These are phyloP conservation scores for Hymenochaete sp. DNA, from an alignment of 1,284 basidiomycete genomes.

Conservation along the genomic window DNA sequence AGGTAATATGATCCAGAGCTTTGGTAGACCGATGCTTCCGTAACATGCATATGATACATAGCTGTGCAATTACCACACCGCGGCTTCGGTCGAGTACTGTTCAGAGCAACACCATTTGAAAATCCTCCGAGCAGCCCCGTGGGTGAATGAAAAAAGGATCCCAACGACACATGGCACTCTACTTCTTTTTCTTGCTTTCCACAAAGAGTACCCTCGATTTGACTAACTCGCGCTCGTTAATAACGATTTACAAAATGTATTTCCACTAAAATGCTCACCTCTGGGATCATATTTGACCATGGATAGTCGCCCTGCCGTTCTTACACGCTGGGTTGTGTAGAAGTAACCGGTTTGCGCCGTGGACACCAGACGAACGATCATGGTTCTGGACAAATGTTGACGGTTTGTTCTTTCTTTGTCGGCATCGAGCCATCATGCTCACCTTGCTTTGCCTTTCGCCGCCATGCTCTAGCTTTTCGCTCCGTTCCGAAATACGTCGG, in stretches of 20 bases:
- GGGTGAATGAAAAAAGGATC: too few species aligned
- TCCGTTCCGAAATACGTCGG: too few species aligned
- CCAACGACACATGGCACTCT: too few species aligned
- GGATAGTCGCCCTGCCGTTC: conserved; percentile 64
- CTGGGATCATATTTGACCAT: conserved; percentile 85
- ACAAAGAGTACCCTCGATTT: conserved; percentile 69
- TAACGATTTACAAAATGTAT: background rate
- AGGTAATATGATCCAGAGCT: too few species aligned
- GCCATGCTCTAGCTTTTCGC: too few species aligned
- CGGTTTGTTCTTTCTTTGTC: background rate
- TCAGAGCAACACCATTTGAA: too few species aligned
- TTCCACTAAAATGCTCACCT: conserved; percentile 40
- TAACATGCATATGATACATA: too few species aligned
- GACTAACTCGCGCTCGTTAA: conserved; percentile 34
- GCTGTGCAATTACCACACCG: too few species aligned
- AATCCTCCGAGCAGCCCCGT: too few species aligned
- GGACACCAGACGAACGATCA: conserved; percentile 80
- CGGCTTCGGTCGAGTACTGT: too few species aligned
- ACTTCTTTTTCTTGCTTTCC: conserved; percentile 65
- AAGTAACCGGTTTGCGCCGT: conserved; percentile 87
- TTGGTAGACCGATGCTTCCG: too few species aligned
- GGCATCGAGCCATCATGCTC: conserved; percentile 19
- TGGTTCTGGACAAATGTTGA: conserved; percentile 50
- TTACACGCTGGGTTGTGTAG: conserved; percentile 71
- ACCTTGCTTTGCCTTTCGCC: conserved; percentile 50